Conservation (phyloP, 2,329 filamentous ascomycete genomes). For the Botrytis tulipae region DNA sequence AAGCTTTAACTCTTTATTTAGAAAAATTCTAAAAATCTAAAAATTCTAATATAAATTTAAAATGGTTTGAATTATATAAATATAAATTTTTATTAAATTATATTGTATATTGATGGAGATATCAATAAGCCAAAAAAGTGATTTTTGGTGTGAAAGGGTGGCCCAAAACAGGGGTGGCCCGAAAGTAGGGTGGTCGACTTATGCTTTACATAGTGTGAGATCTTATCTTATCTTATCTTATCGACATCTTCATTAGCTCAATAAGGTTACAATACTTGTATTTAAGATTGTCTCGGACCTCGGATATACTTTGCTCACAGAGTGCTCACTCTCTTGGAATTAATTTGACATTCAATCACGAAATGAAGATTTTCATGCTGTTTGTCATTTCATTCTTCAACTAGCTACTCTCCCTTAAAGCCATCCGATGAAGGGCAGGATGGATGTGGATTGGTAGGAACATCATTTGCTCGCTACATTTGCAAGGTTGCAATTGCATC, state of each 20-base stretch:
- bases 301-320: not conserved
- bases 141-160: too few relatives aligned
- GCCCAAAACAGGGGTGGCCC: too few relatives aligned
- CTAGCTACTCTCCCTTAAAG: not conserved
- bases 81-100: too few relatives aligned
- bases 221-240: not conserved
- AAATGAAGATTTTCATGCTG: not conserved
- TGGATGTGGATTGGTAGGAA: not conserved
- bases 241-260: not conserved
- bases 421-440: not conserved
- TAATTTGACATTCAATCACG: not conserved
- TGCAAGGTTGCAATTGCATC: not conserved
- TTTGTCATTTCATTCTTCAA: not conserved
- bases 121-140: too few relatives aligned
- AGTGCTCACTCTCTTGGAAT: not conserved
- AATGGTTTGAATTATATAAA: too few relatives aligned
- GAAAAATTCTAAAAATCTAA: too few relatives aligned
- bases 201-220: too few relatives aligned
- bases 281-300: not conserved
- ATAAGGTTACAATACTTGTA: too few relatives aligned
- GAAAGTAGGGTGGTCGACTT: too few relatives aligned
- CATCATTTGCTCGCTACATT: not conserved
- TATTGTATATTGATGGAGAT: too few relatives aligned
- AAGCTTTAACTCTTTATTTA: too few relatives aligned
- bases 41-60: too few relatives aligned